Evolutionary conservation across 2,329 filamentous ascomycete species (phyloP).

Genomic region (Rutstroemia sp.): DNA sequence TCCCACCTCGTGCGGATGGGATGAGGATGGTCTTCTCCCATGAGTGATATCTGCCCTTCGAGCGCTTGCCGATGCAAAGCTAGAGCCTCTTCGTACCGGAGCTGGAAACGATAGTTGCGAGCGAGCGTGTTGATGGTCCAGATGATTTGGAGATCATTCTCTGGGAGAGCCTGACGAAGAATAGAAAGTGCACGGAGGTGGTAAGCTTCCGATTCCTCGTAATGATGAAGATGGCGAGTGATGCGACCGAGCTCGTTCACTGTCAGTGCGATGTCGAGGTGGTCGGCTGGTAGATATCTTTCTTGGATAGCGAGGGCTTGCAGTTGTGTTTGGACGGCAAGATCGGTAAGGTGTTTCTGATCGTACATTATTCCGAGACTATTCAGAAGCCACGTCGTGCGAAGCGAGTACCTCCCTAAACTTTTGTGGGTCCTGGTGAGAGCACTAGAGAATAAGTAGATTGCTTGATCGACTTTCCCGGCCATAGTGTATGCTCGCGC

Average conservation of each 20-base stretch:
- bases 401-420: not conserved
- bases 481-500: constrained; percentile 7
- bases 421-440: not conserved
- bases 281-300: not conserved
- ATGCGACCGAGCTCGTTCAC: constrained; percentile 6
- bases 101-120: not conserved
- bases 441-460: not conserved
- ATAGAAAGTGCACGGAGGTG: constrained; percentile 3
- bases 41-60: not conserved
- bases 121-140: constrained; percentile 6
- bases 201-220: constrained; percentile 1
- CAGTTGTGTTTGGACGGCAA: not conserved
- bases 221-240: not conserved
- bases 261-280: constrained; percentile 2
- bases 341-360: not conserved
- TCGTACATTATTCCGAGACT: constrained; percentile 8
- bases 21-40: constrained; percentile 5
- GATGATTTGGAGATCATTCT: not conserved
- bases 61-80: not conserved
- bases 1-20: not conserved
- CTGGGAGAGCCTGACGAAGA: not conserved
- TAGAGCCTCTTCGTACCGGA: not conserved
- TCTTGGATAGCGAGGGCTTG: not conserved
- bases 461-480: not conserved
- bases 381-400: constrained; percentile 2